Base-by-base conservation (phyloP, 305 asterid genomes). In the Plantago rigida region DNA sequence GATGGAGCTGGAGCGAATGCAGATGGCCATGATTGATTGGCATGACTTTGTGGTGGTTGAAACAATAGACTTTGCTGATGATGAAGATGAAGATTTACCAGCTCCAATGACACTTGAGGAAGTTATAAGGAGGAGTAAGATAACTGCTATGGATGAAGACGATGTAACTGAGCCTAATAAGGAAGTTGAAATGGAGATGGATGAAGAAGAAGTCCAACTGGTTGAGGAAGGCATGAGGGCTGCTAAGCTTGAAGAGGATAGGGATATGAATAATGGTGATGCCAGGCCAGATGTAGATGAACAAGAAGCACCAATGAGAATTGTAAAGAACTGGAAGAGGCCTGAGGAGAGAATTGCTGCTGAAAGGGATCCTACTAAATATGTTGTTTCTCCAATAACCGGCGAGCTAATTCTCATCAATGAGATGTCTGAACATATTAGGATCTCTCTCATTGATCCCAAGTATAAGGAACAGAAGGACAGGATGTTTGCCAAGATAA, bases 21-120 rank as follows among this genome's bases (percentile, higher is more conserved):
- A 83, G 80, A 90, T 90, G 96, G 89, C 97, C 31, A 82, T 82
- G 96, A 87, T 89, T 67, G 97, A 89, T 68, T 89, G 97, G 97
- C 97, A 89, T 71, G 97, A 87, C 74, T 87, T 87, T 75, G 96
- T 89, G 59, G 96, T 87, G 48, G 97, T 87, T 46, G 94, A 87
- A 82, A 66, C 91, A 0, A 89, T 89, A 55, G 96, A 89, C 65
- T 89, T 89, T 81, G 96, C 81, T 52, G 97, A 89, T 63, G 97
- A 85, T n/a, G 97, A 87, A 83, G 96, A 87, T 74, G 94, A 83
- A 45, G 89, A 84, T 73, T 81, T 89, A 62, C 95, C 95, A 13
- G 84, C 92, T 73, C 95, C 97, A 14, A 84, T 89, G 97, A 86
- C 94, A n/a, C 84, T 86, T 28, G 95, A 89, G 65, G 97, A 89